These are phyloP conservation scores for Geum urbanum DNA, from an alignment of 306 rosid species.

Conservation along the genomic window DNA sequence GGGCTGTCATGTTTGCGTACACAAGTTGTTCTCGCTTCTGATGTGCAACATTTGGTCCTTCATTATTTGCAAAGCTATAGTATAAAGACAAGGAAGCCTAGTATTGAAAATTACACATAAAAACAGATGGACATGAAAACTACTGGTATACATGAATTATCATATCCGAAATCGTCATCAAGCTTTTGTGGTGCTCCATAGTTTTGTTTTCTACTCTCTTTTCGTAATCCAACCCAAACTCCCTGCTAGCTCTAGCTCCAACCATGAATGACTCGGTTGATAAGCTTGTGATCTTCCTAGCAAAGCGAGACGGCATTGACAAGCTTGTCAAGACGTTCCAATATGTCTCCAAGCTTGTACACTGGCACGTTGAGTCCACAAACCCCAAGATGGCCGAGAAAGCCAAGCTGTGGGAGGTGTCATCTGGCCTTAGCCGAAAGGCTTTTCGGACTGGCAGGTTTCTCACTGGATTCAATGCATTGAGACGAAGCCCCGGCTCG, in stretches of 20 bases:
- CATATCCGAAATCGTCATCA: constrained; percentile 48
- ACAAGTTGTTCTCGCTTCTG: neutral
- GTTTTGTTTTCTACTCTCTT: neutral
- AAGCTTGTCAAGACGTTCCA: constrained; percentile 96
- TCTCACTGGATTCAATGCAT: constrained; percentile 70
- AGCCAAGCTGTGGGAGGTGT: constrained; percentile 79
- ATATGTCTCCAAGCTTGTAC: constrained; percentile 76
- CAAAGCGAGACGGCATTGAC: constrained; percentile 97
- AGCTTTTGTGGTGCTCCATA: constrained; percentile 50
- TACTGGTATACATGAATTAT: constrained; percentile 15
- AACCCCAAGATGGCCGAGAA: constrained; percentile 43
- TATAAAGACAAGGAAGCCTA: neutral
- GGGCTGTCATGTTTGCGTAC: too few relatives aligned
- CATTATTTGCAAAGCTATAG: neutral
- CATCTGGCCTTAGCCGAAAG: constrained; percentile 81
- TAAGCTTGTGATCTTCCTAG: constrained; percentile 82
- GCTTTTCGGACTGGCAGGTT: constrained; percentile 83
- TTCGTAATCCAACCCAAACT: neutral
- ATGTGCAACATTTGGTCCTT: neutral
- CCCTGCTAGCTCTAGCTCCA: neutral
- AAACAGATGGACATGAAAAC: constrained; percentile 20
- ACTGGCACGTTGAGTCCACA: constrained; percentile 61
- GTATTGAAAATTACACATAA: neutral
- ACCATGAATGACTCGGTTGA: constrained; percentile 75
- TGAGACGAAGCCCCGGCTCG: constrained; percentile 67